A percentile compares a stretch with the other conserved stretches of the same genome.
These are phyloP conservation scores for Colletotrichum higginsianum DNA, from an alignment of 2,329 filamentous ascomycete genomes.

Conservation along the genomic window DNA sequence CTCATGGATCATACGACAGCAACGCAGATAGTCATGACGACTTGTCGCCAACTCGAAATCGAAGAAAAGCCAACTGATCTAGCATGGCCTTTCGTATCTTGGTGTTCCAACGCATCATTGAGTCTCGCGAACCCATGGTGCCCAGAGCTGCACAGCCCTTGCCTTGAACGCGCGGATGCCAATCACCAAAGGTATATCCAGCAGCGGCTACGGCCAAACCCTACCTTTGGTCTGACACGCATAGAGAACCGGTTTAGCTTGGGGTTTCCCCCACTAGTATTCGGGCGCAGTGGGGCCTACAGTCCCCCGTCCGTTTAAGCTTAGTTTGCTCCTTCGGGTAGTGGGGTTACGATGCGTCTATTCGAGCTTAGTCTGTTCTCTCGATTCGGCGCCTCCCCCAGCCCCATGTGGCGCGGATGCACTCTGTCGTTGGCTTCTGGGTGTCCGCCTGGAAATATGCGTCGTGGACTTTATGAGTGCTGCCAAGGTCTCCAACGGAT, in stretches of 20 bases:
- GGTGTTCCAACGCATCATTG: background rate
- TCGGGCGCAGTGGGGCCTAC: background rate
- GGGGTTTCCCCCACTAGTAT: background rate
- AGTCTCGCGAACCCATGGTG: background rate
- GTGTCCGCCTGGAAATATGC: background rate
- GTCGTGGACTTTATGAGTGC: no score
- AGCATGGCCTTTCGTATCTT: background rate
- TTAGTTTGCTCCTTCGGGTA: background rate
- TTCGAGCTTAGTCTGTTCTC: background rate
- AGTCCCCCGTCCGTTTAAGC: background rate
- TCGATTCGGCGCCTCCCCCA: background rate
- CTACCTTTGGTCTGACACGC: background rate
- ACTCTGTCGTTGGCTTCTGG: background rate
- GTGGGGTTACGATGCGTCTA: background rate
- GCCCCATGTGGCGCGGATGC: background rate
- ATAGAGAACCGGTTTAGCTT: background rate
- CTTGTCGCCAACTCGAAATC: background rate
- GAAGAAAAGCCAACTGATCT: slow-evolving; percentile 4
- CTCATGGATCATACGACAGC: background rate
- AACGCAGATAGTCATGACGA: slow-evolving; percentile 9
- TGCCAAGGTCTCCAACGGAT: no score
- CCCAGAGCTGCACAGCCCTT: slow-evolving; percentile 3
- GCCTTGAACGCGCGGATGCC: background rate
- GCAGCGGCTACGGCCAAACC: background rate
- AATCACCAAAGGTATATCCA: background rate